phyloP scores from a whole-genome alignment of 371 early-diverging fungal species.

The Amoeboaphelidium protococcarum region DNA sequence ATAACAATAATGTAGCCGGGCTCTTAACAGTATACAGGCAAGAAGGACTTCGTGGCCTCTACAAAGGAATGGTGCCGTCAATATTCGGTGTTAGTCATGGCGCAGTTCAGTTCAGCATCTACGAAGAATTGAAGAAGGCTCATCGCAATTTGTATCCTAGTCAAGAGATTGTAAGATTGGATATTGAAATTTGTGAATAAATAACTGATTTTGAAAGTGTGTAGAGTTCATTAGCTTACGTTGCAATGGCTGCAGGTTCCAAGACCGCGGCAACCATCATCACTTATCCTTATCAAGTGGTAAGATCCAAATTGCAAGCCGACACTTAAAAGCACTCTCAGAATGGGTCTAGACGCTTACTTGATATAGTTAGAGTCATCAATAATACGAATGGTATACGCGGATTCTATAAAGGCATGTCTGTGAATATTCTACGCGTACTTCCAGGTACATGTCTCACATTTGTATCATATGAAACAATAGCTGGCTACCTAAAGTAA shows the following conservation, averaged over 20 bases:
- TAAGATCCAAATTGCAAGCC: constrained; percentile 55
- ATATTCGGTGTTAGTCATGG: constrained; percentile 78
- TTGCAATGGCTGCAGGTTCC: constrained; percentile 56
- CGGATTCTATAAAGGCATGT: constrained; percentile 88
- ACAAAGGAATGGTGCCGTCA: constrained; percentile 63
- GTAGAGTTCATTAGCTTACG: constrained; percentile 36
- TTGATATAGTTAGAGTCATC: not conserved
- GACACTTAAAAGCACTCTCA: not conserved
- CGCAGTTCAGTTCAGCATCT: constrained; percentile 84
- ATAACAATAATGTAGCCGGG: constrained; percentile 19
- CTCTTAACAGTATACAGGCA: constrained; percentile 23
- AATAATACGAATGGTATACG: constrained; percentile 35
- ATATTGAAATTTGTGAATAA: not conserved
- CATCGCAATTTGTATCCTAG: not conserved
- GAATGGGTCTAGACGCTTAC: not conserved
- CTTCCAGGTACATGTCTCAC: constrained; percentile 85
- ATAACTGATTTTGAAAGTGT: too few species aligned
- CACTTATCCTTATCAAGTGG: constrained; percentile 87
- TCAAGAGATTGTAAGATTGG: too few species aligned
- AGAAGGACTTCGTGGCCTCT: constrained; percentile 61
- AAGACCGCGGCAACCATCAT: constrained; percentile 58
- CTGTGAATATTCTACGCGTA: constrained; percentile 59
- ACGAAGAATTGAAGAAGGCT: constrained; percentile 56
- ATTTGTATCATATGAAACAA: constrained; percentile 74
- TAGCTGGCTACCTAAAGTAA: constrained; percentile 35